Percentiles rank a stretch among this genome's conserved stretches.
Conservation (phyloP, 805 yeast species). For the Myxozyma lipomycoides region DNA sequence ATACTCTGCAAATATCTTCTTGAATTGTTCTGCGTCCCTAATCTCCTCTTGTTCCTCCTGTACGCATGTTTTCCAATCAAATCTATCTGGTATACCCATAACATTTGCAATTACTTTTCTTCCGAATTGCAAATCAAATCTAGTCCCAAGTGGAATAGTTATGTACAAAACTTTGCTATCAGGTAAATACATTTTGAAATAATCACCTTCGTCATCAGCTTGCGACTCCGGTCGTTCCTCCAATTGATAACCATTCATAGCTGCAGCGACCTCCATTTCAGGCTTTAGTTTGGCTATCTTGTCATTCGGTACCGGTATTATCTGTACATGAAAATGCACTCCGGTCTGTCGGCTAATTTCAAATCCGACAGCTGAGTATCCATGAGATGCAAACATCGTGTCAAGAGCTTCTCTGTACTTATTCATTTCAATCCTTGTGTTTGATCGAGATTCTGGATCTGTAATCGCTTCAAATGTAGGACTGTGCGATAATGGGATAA, state of each 20-base stretch:
- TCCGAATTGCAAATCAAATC: conserved; percentile 77
- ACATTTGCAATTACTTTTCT: conserved; percentile 69
- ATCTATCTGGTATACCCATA: conserved; percentile 52
- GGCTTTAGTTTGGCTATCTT: conserved; percentile 44
- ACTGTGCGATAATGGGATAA: conserved; percentile 73
- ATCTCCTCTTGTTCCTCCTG: conserved; percentile 63
- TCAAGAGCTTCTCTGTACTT: conserved; percentile 14
- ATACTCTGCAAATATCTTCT: conserved; percentile 48
- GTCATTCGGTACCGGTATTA: conserved; percentile 60
- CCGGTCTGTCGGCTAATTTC: conserved; percentile 63
- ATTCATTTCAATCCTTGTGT: conserved; percentile 42
- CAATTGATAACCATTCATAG: conserved; percentile 30
- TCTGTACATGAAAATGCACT: conserved; percentile 73
- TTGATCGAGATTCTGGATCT: conserved; percentile 34
- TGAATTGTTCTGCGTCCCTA: conserved; percentile 60
- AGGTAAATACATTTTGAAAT: conserved; percentile 29
- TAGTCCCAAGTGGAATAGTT: conserved; percentile 15
- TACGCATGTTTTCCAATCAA: conserved; percentile 75
- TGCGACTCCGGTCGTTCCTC: conserved; percentile 18
- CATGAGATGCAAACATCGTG: conserved; percentile 45
- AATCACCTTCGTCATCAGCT: conserved; percentile 38
- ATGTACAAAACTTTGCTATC: conserved; percentile 19
- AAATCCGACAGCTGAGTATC: conserved; percentile 56
- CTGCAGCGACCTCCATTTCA: conserved; percentile 31
- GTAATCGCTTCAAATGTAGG: conserved; percentile 41